Percentiles rank a stretch among this genome's conserved stretches.
Evolutionary conservation across 2,329 filamentous ascomycete species (phyloP).

Genomic region (Pleurostoma richardsiae): DNA sequence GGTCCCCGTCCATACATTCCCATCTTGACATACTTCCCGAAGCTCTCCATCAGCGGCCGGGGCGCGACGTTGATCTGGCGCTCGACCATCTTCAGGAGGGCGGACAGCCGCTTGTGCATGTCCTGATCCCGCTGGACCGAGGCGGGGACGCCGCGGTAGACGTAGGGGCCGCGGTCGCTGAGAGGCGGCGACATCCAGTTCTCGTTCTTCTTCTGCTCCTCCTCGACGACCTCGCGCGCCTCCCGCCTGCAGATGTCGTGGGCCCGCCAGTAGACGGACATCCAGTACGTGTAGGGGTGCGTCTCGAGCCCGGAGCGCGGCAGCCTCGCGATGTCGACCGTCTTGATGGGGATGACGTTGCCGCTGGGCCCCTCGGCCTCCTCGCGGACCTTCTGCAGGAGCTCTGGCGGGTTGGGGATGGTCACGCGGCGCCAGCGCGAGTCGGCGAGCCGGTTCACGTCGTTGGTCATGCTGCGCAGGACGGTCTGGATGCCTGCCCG

Average conservation of each 20-base stretch:
- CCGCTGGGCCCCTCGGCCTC: constrained; percentile 8
- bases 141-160: constrained; percentile 13
- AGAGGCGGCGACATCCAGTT: constrained; percentile 15
- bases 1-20: background rate
- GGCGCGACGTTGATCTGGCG: constrained; percentile 15
- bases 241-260: background rate
- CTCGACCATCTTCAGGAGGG: constrained; percentile 15
- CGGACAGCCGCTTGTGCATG: constrained; percentile 19
- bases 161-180: constrained; percentile 14
- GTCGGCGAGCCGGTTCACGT: constrained; percentile 29
- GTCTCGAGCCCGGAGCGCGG: constrained; percentile 8
- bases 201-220: background rate
- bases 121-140: constrained; percentile 16
- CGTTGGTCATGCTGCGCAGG: constrained; percentile 28
- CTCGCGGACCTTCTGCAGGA: constrained; percentile 16
- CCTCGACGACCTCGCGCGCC: constrained; percentile 8
- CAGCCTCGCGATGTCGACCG: background rate
- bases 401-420: constrained; percentile 22
- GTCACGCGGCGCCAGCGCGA: constrained; percentile 29
- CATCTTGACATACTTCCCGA: constrained; percentile 7
- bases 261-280: constrained; percentile 8
- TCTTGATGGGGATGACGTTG: background rate
- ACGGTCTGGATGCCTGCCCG: constrained; percentile 40
- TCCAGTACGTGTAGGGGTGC: constrained; percentile 7
- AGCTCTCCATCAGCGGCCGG: constrained; percentile 17